Conservation (phyloP, 2,329 filamentous ascomycete species). For the Torrubiella hemipterigena region DNA sequence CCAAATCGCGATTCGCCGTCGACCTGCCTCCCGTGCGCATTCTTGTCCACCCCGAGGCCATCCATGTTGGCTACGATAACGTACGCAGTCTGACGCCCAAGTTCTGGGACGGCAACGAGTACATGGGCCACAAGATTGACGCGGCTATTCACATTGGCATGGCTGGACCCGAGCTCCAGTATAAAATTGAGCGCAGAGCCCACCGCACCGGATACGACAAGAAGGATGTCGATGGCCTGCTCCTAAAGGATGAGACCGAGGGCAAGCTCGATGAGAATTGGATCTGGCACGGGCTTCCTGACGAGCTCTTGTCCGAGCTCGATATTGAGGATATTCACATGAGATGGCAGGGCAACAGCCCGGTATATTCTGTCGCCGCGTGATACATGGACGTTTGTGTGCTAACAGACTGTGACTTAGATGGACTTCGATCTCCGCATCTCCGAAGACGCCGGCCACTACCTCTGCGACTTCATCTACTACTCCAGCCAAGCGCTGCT, state of each 20-base stretch:
- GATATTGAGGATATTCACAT: conserved; percentile 43
- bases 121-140: conserved; percentile 38
- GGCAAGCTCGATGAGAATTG: conserved; percentile 34
- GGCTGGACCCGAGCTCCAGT: conserved; percentile 51
- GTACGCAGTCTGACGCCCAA: conserved; percentile 52
- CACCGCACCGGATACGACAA: conserved; percentile 62
- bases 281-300: conserved; percentile 42
- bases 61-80: conserved; percentile 59
- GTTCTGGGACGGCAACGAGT: conserved; percentile 41
- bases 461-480: conserved; percentile 70
- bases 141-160: conserved; percentile 70
- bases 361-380: conserved; percentile 25
- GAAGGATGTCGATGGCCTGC: conserved; percentile 55
- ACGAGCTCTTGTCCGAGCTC: conserved; percentile 44
- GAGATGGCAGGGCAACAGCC: conserved; percentile 40
- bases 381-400: not conserved
- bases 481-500: conserved; percentile 54
- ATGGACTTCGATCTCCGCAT: conserved; percentile 36
- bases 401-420: too few species aligned
- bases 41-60: conserved; percentile 49
- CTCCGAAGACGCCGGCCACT: conserved; percentile 60
- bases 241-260: conserved; percentile 39
- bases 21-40: conserved; percentile 43
- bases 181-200: conserved; percentile 58
- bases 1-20: conserved; percentile 12